Conservation (phyloP, 345 rosid species). For the Gossypium raimondii region DNA sequence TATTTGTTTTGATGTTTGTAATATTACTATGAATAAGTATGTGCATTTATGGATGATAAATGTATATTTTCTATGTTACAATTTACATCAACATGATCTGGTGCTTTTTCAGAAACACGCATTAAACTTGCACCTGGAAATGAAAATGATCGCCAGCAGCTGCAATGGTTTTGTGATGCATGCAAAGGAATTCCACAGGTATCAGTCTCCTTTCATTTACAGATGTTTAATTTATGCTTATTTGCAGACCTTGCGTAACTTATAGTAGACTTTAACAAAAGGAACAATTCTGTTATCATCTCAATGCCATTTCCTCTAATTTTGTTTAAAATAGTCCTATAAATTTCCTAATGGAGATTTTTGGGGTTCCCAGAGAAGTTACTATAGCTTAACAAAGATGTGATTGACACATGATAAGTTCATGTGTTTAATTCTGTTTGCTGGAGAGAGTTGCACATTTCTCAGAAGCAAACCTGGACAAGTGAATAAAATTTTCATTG, state of each 20-base stretch:
- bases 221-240: conserved; percentile 3
- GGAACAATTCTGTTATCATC: not conserved
- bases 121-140: conserved; percentile 66
- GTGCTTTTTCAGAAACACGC: conserved; percentile 58
- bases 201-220: conserved; percentile 14
- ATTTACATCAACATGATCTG: conserved; percentile 2
- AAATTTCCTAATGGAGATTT: not conserved
- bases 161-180: conserved; percentile 82
- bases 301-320: not conserved
- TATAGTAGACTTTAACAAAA: not conserved
- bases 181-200: conserved; percentile 98
- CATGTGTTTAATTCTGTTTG: not conserved
- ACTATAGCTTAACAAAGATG: not conserved
- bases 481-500: not conserved
- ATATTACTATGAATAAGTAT: not conserved
- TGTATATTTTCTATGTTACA: not conserved
- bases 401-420: not conserved
- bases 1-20: not conserved
- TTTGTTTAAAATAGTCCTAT: not conserved
- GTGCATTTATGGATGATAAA: not conserved
- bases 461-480: not conserved
- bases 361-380: not conserved
- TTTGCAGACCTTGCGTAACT: not conserved
- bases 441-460: not conserved
- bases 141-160: conserved; percentile 74